Percentiles rank a stretch among this genome's conserved stretches.
Evolutionary conservation across 306 rosid genomes (phyloP).

Genomic region (Dryas alaskensis): DNA sequence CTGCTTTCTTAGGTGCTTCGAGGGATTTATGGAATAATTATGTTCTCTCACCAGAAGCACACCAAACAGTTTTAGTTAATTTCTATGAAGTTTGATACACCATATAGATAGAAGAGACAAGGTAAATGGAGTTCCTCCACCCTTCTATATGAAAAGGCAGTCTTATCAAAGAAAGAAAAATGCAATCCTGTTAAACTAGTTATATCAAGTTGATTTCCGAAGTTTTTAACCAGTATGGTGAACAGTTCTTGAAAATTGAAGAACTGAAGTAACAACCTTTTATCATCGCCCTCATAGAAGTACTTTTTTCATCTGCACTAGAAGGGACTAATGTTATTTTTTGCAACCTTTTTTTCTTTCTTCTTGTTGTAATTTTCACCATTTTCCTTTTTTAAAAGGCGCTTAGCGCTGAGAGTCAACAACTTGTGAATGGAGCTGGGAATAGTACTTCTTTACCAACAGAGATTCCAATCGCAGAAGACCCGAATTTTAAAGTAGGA

Average conservation of each 20-base stretch:
- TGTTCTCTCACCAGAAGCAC: neutral
- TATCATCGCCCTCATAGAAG: constrained; percentile 8
- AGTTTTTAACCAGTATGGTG: neutral
- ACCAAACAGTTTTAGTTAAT: neutral
- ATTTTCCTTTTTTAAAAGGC: constrained; percentile 36
- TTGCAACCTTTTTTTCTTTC: neutral
- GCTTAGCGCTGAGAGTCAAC: constrained; percentile 61
- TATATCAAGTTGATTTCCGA: neutral
- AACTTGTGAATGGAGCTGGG: constrained; percentile 58
- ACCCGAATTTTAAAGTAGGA: constrained; percentile 74
- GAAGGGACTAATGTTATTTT: constrained; percentile 5
- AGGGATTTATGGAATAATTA: neutral
- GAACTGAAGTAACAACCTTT: neutral
- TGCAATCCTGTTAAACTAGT: neutral
- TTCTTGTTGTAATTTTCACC: neutral
- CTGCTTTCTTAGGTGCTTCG: neutral
- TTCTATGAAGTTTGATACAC: neutral
- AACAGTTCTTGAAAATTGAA: neutral
- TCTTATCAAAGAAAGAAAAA: neutral
- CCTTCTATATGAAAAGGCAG: neutral
- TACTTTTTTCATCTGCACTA: neutral
- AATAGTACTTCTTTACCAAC: constrained; percentile 57
- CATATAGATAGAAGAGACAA: neutral
- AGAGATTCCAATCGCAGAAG: constrained; percentile 80
- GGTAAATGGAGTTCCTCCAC: neutral